phyloP scores from a whole-genome alignment of 306 rosid genomes.

The Fagus crenata region DNA sequence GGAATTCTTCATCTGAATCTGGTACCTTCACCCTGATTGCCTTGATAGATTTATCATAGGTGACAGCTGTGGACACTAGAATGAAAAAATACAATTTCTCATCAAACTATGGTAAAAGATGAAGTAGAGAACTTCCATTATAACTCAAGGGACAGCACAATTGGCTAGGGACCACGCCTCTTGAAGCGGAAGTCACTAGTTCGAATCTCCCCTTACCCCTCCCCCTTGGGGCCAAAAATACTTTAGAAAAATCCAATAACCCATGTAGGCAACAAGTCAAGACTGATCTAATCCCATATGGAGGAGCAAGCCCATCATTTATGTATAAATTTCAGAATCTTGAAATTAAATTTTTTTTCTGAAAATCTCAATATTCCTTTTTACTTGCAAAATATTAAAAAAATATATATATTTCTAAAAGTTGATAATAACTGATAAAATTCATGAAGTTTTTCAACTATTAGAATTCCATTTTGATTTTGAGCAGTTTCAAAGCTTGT shows the following conservation, averaged over 20 bases:
- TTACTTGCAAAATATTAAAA: not conserved
- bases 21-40: conserved; percentile 95
- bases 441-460: not conserved
- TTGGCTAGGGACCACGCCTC: no score
- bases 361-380: not conserved
- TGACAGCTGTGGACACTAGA: conserved; percentile 89
- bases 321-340: not conserved
- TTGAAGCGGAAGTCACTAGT: no score
- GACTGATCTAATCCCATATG: not conserved
- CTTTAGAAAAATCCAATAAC: not conserved
- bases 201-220: no score
- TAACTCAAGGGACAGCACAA: no score
- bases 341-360: not conserved
- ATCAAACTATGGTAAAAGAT: conserved; percentile 20
- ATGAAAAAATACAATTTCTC: conserved; percentile 18
- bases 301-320: conserved; percentile 1
- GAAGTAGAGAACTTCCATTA: not conserved
- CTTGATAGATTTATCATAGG: conserved; percentile 78
- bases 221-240: no score
- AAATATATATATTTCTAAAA: no score
- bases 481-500: not conserved
- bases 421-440: not conserved
- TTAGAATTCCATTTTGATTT: not conserved
- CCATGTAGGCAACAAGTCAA: not conserved
- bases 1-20: conserved; percentile 82